Evolutionary conservation across 371 early-diverging fungal genomes (phyloP).

Genomic region (Parasitella parasitica): DNA sequence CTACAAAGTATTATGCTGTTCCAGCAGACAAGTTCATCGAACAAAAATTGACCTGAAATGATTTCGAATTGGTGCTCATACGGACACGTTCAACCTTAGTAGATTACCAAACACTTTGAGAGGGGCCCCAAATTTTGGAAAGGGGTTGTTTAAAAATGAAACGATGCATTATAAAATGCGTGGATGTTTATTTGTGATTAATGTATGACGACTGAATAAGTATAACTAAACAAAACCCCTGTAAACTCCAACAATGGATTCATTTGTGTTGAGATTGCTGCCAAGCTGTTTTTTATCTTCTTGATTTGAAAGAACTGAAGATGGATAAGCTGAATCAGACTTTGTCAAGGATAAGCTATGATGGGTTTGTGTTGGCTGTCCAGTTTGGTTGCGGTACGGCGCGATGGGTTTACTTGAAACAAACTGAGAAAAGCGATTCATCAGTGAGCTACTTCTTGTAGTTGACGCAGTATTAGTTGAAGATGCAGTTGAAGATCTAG

Average conservation of each 20-base stretch:
- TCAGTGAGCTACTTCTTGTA: slow-evolving; percentile 21
- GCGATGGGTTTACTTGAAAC: slow-evolving; percentile 23
- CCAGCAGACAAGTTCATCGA: background rate
- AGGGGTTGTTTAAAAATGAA: background rate
- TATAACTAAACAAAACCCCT: slow-evolving; percentile 10
- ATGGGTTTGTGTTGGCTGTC: background rate
- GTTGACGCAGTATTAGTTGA: slow-evolving; percentile 9
- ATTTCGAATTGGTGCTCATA: no score
- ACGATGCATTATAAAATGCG: background rate
- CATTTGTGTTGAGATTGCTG: background rate
- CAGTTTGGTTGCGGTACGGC: background rate
- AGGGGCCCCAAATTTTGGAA: background rate
- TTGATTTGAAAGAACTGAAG: background rate
- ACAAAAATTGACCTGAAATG: no score
- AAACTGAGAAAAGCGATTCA: slow-evolving; percentile 41
- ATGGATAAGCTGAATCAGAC: background rate
- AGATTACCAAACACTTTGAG: background rate
- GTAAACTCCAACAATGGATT: slow-evolving; percentile 1
- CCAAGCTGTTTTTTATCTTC: background rate
- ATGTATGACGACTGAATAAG: background rate
- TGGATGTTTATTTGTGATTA: background rate
- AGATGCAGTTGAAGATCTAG: slow-evolving; percentile 7
- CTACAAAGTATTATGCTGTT: background rate
- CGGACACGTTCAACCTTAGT: no score
- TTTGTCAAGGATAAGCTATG: background rate